These are phyloP conservation scores for Wickerhamomyces alni DNA, from an alignment of 805 yeast species.

Conservation along the genomic window DNA sequence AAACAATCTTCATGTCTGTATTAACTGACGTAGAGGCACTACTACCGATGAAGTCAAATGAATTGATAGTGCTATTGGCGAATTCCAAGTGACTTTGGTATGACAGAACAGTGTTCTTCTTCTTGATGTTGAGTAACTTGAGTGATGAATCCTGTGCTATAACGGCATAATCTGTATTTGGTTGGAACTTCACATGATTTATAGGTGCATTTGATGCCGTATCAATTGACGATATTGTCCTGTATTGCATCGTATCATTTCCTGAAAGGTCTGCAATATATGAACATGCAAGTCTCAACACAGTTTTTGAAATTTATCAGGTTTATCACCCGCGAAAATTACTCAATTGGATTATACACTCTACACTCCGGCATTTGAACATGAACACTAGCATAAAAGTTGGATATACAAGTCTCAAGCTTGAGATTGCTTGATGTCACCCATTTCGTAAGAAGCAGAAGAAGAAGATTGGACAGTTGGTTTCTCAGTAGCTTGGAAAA, in stretches of 20 bases:
- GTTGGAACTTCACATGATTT: background rate
- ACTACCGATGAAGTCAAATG: background rate
- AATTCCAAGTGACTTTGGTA: background rate
- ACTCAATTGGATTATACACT: no score
- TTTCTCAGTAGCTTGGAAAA: no score
- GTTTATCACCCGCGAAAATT: no score
- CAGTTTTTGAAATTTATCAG: no score
- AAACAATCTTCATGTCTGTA: background rate
- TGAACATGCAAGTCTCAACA: no score
- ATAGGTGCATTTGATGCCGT: background rate
- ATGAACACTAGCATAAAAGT: no score
- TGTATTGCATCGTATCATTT: background rate
- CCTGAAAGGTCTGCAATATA: no score
- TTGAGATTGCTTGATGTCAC: no score
- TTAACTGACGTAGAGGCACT: background rate
- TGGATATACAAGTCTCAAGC: no score
- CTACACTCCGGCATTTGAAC: no score
- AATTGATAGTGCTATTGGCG: background rate
- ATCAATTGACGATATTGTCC: background rate
- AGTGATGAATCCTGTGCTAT: background rate
- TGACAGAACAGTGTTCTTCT: background rate
- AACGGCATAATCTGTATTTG: conserved; percentile 1
- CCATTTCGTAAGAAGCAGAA: no score
- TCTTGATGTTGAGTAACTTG: background rate
- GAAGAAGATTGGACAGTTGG: no score